These are phyloP conservation scores for Ustilago shanxiensis DNA, from an alignment of 1,284 basidiomycete species.

Conservation along the genomic window DNA sequence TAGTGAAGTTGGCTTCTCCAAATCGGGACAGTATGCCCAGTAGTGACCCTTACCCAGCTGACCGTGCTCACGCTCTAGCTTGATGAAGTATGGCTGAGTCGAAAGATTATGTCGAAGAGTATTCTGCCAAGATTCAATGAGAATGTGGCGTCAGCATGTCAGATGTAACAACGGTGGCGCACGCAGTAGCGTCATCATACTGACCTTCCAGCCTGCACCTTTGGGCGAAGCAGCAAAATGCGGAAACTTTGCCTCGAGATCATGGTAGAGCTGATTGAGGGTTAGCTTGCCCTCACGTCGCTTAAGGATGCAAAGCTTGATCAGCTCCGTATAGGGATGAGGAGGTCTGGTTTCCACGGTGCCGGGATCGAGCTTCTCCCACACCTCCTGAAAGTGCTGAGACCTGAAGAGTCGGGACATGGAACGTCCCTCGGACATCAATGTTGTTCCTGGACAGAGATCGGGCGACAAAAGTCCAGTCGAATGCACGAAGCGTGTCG, in stretches of 20 bases:
- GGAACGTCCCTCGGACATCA: constrained; percentile 7
- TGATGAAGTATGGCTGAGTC: constrained; percentile 50
- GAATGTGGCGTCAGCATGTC: background rate
- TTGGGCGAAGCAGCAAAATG: constrained; percentile 32
- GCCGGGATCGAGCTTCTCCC: constrained; percentile 32
- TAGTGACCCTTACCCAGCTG: constrained; percentile 49
- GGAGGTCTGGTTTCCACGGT: constrained; percentile 12
- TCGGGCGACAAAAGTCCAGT: background rate
- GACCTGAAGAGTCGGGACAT: constrained; percentile 30
- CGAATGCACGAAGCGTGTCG: background rate
- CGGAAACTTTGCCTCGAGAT: constrained; percentile 43
- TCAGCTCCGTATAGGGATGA: constrained; percentile 46
- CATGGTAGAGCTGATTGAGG: constrained; percentile 42
- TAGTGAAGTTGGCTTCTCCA: constrained; percentile 43
- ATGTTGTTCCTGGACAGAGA: background rate
- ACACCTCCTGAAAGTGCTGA: constrained; percentile 32
- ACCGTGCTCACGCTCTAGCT: constrained; percentile 39
- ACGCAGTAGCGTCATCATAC: background rate
- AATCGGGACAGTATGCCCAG: constrained; percentile 44
- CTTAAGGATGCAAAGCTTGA: constrained; percentile 54
- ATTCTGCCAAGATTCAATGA: constrained; percentile 19
- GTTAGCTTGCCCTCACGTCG: constrained; percentile 38
- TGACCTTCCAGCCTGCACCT: constrained; percentile 51
- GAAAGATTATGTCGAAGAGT: constrained; percentile 54
- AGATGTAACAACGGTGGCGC: background rate